A percentile compares a stretch with the other conserved stretches of the same genome.
These are phyloP conservation scores for Oryza rufipogon DNA, from an alignment of 176 grass and related monocot species.

Conservation along the genomic window DNA sequence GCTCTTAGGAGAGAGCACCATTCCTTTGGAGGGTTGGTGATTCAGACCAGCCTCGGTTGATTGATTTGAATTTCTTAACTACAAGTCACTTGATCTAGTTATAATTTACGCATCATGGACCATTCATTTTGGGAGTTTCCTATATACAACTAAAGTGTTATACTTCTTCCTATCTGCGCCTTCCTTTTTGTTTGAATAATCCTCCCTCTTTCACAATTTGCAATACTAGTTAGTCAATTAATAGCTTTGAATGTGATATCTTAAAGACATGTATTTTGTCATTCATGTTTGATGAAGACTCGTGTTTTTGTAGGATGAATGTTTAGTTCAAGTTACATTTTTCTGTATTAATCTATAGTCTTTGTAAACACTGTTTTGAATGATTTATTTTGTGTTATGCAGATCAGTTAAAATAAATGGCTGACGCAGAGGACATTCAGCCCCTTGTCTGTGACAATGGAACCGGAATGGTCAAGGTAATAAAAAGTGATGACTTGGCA, in stretches of 20 bases:
- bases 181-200: conserved; percentile 3
- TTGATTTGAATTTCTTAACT: conserved; percentile 8
- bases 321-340: neutral
- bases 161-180: neutral
- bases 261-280: neutral
- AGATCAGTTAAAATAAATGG: conserved; percentile 56
- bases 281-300: conserved; percentile 3
- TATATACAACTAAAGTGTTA: too few species aligned
- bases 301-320: neutral
- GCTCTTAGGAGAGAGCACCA: neutral
- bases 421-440: conserved; percentile 78
- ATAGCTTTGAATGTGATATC: neutral
- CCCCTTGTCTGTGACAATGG: conserved; percentile 95
- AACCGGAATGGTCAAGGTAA: conserved; percentile 93
- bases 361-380: neutral
- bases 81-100: neutral
- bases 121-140: neutral
- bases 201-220: neutral
- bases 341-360: conserved; percentile 14
- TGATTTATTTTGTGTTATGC: neutral
- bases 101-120: neutral
- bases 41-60: neutral
- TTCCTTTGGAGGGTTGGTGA: neutral
- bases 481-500: conserved; percentile 10
- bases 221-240: neutral